Base-by-base conservation (phyloP, 202 grass and related monocot genomes). In the Zoysia matrella region DNA sequence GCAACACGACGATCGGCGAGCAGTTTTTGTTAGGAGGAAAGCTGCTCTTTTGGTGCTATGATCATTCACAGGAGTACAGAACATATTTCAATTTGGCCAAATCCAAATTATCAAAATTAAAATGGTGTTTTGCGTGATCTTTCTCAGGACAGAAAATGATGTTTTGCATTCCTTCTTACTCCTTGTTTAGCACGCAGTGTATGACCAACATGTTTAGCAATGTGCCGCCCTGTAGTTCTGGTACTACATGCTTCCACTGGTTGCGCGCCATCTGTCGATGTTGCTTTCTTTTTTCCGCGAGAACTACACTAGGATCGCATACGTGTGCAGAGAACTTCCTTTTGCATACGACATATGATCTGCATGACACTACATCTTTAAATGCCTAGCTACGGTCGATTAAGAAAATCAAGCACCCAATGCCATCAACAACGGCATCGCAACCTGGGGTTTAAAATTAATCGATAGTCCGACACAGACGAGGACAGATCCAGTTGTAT, bases 401-500 rank as follows among this genome's bases (percentile, higher is more conserved):
- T 77, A 77, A 73, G 3, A 82, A 84, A 89, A 77, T 11, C 10
- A 81, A 39, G 68, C 36, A 22, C n/a, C 12, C 66, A 85, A 13
- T 13, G 71, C 18, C 64, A 85, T 77, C 72, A 81, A 69, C 77
- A 81, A 65, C 73, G 61, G 39, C 72, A 74, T 71, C 50, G 77
- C 8, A 22, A 71, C 36, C 15, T 58, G 8, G 30, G 1, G 74
- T 11, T 62, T 75, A 81, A 51, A 85, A 53, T 6, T 81, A 89
- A 81, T 67, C 51, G 49, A 82, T 44, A 47, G 44, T 16, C 77
- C 60, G 40, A 82, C 78, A 22, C 13, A 49, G 73, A 77, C 11
- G 71, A 60, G 45, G 46, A 77, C 77, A 76, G 72, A 52, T 68
- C n/a, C 18, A 68, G 67, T 42, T 63, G 47, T 64, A 83, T 74